Percentiles rank a stretch among this genome's conserved stretches.
Conservation (phyloP, 2,329 filamentous ascomycete species). For the Dendrostoma leiphaemia region DNA sequence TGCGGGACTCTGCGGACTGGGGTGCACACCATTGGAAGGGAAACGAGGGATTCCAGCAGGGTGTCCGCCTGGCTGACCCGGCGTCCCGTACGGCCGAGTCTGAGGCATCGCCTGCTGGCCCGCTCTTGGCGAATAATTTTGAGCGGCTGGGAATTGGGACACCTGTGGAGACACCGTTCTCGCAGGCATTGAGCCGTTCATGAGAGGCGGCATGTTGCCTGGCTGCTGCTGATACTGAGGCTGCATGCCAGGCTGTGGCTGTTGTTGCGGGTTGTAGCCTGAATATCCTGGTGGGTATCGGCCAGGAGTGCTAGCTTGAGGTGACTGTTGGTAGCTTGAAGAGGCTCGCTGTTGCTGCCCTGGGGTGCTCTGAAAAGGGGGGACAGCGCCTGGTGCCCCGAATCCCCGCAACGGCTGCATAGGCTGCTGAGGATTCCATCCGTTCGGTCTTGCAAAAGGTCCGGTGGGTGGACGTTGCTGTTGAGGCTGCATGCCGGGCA, state of each 20-base stretch:
- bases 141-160: conserved; percentile 27
- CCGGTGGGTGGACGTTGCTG: conserved; percentile 35
- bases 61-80: conserved; percentile 14
- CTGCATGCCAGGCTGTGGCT: conserved; percentile 21
- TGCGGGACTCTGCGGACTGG: conserved; percentile 8
- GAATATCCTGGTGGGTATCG: conserved; percentile 34
- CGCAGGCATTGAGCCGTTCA: conserved; percentile 43
- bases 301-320: conserved; percentile 39
- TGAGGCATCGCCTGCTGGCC: conserved; percentile 24
- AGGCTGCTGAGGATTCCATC: conserved; percentile 44
- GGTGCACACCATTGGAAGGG: conserved; percentile 16
- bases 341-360: conserved; percentile 43
- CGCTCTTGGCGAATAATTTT: conserved; percentile 36
- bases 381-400: conserved; percentile 40
- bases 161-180: conserved; percentile 46
- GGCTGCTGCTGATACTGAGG: conserved; percentile 29
- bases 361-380: conserved; percentile 42
- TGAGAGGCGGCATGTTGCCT: conserved; percentile 35
- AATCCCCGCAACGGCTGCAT: conserved; percentile 52
- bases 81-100: conserved; percentile 13
- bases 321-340: conserved; percentile 35
- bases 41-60: conserved; percentile 13
- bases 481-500: conserved; percentile 36
- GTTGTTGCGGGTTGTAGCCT: conserved; percentile 26
- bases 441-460: conserved; percentile 50